These are phyloP conservation scores for Arxiozyma slooffiae DNA, from an alignment of 1,139 yeast species.

Conservation along the genomic window DNA sequence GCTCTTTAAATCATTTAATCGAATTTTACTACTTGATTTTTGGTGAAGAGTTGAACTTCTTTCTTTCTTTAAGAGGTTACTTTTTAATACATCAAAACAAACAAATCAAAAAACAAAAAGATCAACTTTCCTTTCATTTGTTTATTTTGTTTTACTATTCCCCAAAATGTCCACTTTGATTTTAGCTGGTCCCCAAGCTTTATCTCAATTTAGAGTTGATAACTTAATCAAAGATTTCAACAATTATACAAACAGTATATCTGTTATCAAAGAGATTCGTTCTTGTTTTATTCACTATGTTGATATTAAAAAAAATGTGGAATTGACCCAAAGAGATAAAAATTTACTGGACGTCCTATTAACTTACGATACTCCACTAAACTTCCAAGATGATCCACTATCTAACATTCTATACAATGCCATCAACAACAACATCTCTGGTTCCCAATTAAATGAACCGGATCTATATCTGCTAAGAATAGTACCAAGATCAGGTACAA, in stretches of 20 bases:
- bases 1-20: not conserved
- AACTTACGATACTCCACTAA: slow-evolving; percentile 65
- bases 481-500: slow-evolving; percentile 89
- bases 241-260: slow-evolving; percentile 39
- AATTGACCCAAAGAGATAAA: slow-evolving; percentile 33
- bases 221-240: slow-evolving; percentile 66
- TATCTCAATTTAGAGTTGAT: slow-evolving; percentile 76
- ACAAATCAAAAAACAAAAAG: not conserved
- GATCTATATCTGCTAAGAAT: slow-evolving; percentile 61
- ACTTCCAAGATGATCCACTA: slow-evolving; percentile 38
- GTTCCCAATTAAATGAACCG: slow-evolving; percentile 33
- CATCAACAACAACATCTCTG: slow-evolving; percentile 24
- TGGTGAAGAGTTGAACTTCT: not conserved
- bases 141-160: too few species aligned
- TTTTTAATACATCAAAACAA: not conserved
- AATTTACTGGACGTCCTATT: slow-evolving; percentile 53
- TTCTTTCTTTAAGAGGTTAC: not conserved
- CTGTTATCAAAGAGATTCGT: slow-evolving; percentile 56
- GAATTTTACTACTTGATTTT: too few species aligned
- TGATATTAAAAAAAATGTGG: slow-evolving; percentile 36
- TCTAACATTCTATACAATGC: slow-evolving; percentile 41
- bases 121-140: not conserved
- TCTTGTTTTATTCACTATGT: slow-evolving; percentile 78
- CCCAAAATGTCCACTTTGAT: slow-evolving; percentile 40
- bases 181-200: slow-evolving; percentile 83